Conservation (phyloP, 768 basidiomycete species). For the Lanmaoa rubissima region DNA sequence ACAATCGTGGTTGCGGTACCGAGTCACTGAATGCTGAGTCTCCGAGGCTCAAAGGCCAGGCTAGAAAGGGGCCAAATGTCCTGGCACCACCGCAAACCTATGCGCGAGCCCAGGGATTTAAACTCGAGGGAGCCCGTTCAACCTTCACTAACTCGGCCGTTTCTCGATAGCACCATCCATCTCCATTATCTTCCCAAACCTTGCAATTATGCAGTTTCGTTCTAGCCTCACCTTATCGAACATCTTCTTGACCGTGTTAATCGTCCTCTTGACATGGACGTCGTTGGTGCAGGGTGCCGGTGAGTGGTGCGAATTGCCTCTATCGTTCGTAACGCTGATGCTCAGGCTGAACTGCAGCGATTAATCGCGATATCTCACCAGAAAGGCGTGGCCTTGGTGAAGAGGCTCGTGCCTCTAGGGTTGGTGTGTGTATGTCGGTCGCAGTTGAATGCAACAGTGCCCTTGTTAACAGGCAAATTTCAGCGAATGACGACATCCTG, state of each 20-base stretch:
- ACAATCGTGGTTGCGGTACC: neutral
- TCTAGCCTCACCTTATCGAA: neutral
- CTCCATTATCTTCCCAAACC: neutral
- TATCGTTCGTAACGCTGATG: neutral
- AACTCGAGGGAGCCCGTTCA: neutral
- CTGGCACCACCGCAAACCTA: neutral
- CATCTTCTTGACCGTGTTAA: neutral
- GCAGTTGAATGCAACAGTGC: neutral
- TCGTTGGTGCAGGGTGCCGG: slow-evolving; percentile 6
- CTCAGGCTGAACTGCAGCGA: neutral
- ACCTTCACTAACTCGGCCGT: neutral
- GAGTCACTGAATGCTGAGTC: neutral
- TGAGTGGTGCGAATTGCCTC: neutral
- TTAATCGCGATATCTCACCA: neutral
- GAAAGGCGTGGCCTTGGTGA: neutral
- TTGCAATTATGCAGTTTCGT: neutral
- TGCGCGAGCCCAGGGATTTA: slow-evolving; percentile 6
- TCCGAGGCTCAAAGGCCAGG: neutral
- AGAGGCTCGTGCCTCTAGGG: neutral
- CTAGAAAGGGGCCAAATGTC: neutral
- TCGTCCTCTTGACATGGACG: slow-evolving; percentile 6
- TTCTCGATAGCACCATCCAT: neutral
- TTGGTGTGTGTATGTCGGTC: slow-evolving; percentile 1
- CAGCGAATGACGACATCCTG: neutral
- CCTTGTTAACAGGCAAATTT: neutral